A percentile compares a stretch with the other conserved stretches of the same genome.
Evolutionary conservation across 2,329 filamentous ascomycete genomes (phyloP).

Genomic region (Alternaria consortialis): DNA sequence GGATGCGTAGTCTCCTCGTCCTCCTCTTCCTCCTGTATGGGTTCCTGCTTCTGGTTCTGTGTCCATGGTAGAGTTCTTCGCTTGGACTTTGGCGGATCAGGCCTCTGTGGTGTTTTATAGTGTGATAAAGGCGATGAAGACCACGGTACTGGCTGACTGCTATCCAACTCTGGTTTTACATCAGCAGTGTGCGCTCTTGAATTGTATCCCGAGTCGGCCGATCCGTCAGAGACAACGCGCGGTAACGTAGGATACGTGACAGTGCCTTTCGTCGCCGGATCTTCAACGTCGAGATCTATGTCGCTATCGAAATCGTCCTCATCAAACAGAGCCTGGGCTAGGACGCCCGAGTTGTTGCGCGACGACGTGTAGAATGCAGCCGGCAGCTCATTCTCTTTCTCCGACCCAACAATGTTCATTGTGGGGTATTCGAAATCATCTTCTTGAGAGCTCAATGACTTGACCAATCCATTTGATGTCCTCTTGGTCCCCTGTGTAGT

Average conservation of each 20-base stretch:
- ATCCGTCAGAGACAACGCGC: conserved; percentile 13
- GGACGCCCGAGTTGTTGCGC: conserved; percentile 26
- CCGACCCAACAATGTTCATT: conserved; percentile 35
- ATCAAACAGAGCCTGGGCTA: conserved; percentile 60
- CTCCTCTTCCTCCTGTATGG: conserved; percentile 27
- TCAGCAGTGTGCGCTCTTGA: conserved; percentile 36
- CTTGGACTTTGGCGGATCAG: conserved; percentile 24
- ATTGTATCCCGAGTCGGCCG: conserved; percentile 51
- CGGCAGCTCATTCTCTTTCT: conserved; percentile 38
- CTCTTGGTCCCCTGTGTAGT: conserved; percentile 54
- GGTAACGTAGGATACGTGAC: conserved; percentile 55
- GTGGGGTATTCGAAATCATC: conserved; percentile 42
- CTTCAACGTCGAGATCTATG: conserved; percentile 74
- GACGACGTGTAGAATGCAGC: conserved; percentile 21
- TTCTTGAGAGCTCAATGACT: conserved; percentile 52
- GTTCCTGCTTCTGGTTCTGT: conserved; percentile 48
- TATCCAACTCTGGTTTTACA: conserved; percentile 41
- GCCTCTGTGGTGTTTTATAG: conserved; percentile 44
- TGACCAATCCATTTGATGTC: conserved; percentile 57
- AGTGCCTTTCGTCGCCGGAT: conserved; percentile 60
- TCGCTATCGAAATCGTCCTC: conserved; percentile 91
- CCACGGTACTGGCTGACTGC: conserved; percentile 73
- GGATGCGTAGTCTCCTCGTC: conserved; percentile 29
- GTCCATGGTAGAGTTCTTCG: conserved; percentile 66
- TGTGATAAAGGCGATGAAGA: conserved; percentile 69